Evolutionary conservation across 1,284 basidiomycete genomes (phyloP).

Genomic region (Naganishia albida): DNA sequence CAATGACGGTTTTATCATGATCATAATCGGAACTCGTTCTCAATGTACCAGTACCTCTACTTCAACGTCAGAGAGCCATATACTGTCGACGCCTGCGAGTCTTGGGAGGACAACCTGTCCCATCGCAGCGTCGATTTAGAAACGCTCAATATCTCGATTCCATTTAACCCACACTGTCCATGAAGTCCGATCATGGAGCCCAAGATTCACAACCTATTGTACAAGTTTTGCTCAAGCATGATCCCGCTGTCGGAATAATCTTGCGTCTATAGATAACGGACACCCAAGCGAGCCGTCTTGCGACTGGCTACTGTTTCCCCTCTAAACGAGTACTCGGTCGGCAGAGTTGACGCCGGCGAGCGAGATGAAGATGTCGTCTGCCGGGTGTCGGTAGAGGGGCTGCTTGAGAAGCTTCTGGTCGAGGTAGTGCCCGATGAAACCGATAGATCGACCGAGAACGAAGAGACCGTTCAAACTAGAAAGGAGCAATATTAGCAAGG

Average conservation of each 20-base stretch:
- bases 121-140: neutral
- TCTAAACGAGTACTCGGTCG: slow-evolving; percentile 24
- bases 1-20: too few species aligned
- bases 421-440: slow-evolving; percentile 67
- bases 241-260: neutral
- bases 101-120: too few species aligned
- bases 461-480: slow-evolving; percentile 92
- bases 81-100: too few species aligned
- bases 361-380: slow-evolving; percentile 65
- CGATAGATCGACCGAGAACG: slow-evolving; percentile 94
- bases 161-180: slow-evolving; percentile 22
- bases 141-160: neutral
- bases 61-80: too few species aligned
- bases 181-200: slow-evolving; percentile 24
- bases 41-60: too few species aligned
- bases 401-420: slow-evolving; percentile 94
- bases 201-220: slow-evolving; percentile 25
- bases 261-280: slow-evolving; percentile 16
- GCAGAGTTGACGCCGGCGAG: slow-evolving; percentile 29
- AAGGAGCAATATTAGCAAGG: slow-evolving; percentile 5
- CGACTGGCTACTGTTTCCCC: neutral
- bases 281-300: slow-evolving; percentile 2
- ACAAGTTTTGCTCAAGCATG: neutral
- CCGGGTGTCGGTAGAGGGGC: slow-evolving; percentile 87
- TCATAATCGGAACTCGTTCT: too few species aligned